phyloP scores from a whole-genome alignment of 163 green algal species.

The Coccomyxa subellipsoidea region DNA sequence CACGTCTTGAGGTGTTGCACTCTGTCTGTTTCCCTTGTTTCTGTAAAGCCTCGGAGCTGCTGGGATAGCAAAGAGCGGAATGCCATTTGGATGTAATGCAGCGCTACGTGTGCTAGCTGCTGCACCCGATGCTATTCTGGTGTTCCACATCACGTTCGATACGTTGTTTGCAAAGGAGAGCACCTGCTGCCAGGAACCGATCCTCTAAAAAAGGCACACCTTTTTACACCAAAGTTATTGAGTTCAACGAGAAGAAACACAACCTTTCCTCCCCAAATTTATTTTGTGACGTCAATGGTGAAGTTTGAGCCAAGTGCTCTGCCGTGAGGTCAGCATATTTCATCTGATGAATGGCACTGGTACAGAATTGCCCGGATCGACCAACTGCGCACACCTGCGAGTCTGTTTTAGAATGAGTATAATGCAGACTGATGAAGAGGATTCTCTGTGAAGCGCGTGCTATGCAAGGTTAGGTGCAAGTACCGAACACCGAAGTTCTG shows the following conservation, averaged over 20 bases:
- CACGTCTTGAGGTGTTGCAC: background rate
- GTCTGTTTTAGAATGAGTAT: no score
- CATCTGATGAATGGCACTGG: background rate
- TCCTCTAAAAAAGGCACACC: no score
- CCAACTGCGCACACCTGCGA: no score
- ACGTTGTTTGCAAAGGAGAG: no score
- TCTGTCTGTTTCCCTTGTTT: background rate
- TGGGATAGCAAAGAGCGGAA: background rate
- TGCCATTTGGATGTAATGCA: background rate
- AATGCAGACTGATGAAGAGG: no score
- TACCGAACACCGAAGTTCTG: background rate
- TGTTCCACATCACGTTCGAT: background rate
- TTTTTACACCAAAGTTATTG: no score
- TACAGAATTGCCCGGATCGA: background rate
- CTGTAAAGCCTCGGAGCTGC: background rate
- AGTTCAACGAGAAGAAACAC: no score
- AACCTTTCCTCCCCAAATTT: no score
- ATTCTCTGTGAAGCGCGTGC: no score
- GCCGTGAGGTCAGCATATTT: background rate
- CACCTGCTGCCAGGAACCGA: no score
- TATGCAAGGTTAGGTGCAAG: background rate
- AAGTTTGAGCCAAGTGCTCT: no score
- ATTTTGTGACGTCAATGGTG: no score
- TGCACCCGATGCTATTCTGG: background rate
- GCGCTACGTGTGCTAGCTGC: background rate